Conservation (phyloP, 1,284 basidiomycete species). For the Gymnopus androsaceus region DNA sequence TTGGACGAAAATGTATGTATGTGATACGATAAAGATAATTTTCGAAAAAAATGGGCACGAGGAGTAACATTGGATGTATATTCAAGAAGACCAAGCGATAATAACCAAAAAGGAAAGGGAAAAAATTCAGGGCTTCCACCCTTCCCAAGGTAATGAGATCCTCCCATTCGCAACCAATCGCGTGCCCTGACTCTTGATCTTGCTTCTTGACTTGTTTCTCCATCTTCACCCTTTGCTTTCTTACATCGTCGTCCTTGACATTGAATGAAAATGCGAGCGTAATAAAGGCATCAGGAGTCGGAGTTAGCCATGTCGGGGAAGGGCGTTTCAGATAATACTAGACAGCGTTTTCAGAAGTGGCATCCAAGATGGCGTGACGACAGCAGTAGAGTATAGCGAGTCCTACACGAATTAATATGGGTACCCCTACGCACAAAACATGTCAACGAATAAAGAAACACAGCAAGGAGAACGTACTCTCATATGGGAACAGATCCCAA, state of each 20-base stretch:
- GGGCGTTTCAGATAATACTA: conserved; percentile 55
- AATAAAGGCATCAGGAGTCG: conserved; percentile 64
- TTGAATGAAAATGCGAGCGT: conserved; percentile 64
- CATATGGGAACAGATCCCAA: conserved; percentile 88
- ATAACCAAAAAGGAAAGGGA: not conserved
- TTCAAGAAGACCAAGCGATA: conserved; percentile 56
- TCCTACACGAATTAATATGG: conserved; percentile 80
- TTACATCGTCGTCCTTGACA: conserved; percentile 81
- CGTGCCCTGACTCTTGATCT: conserved; percentile 39
- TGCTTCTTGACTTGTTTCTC: conserved; percentile 66
- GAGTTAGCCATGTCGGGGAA: conserved; percentile 53
- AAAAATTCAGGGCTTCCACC: no score
- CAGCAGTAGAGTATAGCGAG: conserved; percentile 73
- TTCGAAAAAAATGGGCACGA: not conserved
- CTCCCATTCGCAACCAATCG: conserved; percentile 24
- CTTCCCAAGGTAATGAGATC: conserved; percentile 35
- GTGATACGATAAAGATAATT: conserved; percentile 5
- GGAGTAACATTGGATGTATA: conserved; percentile 47
- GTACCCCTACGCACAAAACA: conserved; percentile 70
- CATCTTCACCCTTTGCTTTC: conserved; percentile 74
- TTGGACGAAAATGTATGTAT: no score
- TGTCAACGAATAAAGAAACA: not conserved
- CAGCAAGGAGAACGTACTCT: conserved; percentile 52
- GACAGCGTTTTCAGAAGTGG: conserved; percentile 48
- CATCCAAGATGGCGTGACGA: conserved; percentile 59